Evolutionary conservation across 2,329 filamentous ascomycete species (phyloP), one percentile per base, ranked within the genome.

Genomic region (Aspergillus arachidicola): DNA sequence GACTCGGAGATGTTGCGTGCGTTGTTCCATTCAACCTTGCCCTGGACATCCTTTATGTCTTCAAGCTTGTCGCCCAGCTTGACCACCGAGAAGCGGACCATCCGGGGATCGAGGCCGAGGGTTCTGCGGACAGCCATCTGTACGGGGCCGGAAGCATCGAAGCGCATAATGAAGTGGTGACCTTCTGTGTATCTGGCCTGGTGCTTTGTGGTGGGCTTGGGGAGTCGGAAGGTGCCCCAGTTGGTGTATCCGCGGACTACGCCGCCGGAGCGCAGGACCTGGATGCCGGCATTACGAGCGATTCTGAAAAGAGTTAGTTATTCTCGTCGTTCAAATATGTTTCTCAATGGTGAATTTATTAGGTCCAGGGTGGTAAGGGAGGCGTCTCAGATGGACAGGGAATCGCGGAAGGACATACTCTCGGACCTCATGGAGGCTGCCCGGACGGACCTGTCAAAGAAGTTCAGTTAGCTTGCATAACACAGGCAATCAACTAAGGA

Each of bases 111-210:
- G 69, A 96, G 84, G 57, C 87, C 86, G 69, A 99, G 84, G 21
- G 91, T 94, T 64, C 85, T 85, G 65, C 90, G 86, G 46, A 99
- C 86, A 50, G 88, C 84, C 68, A 91, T 82, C 80, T 98, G 94
- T 9, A 91, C 89, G 57, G 83, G 79, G 9, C 89, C 87, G 64
- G 89, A 91, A 61, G 90, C 83, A 78, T 99, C 95, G 84, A 97
- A 99, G 72, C 95, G 92, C 91, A 99, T 92, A 75, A 96, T 91
- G 80, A 99, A 99, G 85, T 99, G 96, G 83, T 98, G 94, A 60
- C 95, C 95, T 70, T 89, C 86, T 68, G 87, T 87, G 85, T 98
- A 91, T 69, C 88, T 89, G 71, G 91, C 88, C 81, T 97, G 93
- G 79, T 96, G 90, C 75, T 90, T 90, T 66, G 89, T 89, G 63